A percentile compares a stretch with the other conserved stretches of the same genome.
phyloP scores from a whole-genome alignment of 768 basidiomycete genomes.

The Leccinellum rugosiceps region DNA sequence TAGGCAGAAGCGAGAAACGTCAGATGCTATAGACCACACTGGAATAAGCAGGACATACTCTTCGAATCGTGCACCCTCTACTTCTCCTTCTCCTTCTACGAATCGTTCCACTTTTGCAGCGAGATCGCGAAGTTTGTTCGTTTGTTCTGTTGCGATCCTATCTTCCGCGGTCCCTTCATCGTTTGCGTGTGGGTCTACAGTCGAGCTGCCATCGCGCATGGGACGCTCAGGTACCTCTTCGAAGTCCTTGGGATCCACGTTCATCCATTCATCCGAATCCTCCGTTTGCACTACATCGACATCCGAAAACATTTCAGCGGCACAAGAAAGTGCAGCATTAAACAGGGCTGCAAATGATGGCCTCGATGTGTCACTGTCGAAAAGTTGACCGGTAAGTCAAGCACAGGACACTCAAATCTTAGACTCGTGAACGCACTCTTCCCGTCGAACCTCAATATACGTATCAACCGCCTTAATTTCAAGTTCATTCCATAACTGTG shows the following conservation, averaged over 20 bases:
- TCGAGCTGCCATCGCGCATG: conserved; percentile 13
- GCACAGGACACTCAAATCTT: background rate
- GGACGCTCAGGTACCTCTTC: conserved; percentile 65
- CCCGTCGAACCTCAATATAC: conserved; percentile 59
- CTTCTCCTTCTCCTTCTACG: conserved; percentile 82
- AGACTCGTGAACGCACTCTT: conserved; percentile 54
- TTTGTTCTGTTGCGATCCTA: conserved; percentile 58
- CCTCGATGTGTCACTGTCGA: conserved; percentile 52
- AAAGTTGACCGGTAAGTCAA: conserved; percentile 6
- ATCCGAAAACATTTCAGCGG: conserved; percentile 28
- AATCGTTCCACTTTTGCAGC: conserved; percentile 88
- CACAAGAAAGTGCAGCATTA: conserved; percentile 54
- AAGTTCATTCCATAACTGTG: conserved; percentile 66
- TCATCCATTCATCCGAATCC: conserved; percentile 84
- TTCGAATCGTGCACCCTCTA: conserved; percentile 86
- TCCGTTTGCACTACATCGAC: conserved; percentile 39
- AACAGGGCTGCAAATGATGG: conserved; percentile 76
- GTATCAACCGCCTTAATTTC: conserved; percentile 68
- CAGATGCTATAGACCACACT: background rate
- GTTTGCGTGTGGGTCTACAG: conserved; percentile 38
- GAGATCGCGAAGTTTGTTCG: conserved; percentile 65
- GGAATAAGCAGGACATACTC: conserved; percentile 58
- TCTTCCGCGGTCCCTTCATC: conserved; percentile 33
- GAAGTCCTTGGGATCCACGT: conserved; percentile 69
- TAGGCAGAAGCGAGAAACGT: background rate